These are phyloP conservation scores for Stephanodiscus triporus DNA, from an alignment of 108 stramenopile species.

Conservation along the genomic window DNA sequence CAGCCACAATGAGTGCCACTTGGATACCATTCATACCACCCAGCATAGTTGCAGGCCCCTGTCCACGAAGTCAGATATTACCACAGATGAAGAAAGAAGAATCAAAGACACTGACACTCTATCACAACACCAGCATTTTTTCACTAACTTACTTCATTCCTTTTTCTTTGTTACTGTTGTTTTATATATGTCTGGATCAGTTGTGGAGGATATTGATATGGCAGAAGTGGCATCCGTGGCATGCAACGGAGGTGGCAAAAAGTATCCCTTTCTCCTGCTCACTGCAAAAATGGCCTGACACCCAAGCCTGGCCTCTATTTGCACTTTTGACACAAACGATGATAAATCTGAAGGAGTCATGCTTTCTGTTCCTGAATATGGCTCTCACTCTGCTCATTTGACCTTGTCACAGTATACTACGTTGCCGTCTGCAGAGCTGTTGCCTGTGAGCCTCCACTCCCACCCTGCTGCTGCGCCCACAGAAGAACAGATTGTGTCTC, in stretches of 20 bases:
- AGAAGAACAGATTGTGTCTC: no score
- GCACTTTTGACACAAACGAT: slow-evolving; percentile 18
- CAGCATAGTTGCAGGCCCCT: neutral
- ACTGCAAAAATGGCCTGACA: slow-evolving; percentile 17
- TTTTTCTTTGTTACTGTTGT: neutral
- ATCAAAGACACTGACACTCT: neutral
- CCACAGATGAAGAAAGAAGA: neutral
- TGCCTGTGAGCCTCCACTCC: no score
- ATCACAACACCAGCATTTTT: no score
- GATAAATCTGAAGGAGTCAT: slow-evolving; percentile 6
- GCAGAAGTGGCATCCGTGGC: slow-evolving; percentile 16
- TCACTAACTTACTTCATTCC: neutral
- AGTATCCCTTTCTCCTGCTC: neutral
- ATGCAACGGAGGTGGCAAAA: neutral
- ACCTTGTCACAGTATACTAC: no score
- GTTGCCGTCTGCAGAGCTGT: no score
- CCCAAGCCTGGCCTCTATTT: slow-evolving; percentile 13
- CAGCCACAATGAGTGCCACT: slow-evolving; percentile 17
- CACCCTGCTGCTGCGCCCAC: no score
- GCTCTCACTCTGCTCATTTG: no score
- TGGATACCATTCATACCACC: slow-evolving; percentile 11
- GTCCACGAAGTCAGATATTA: slow-evolving; percentile 2
- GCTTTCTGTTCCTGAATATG: no score
- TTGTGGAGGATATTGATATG: slow-evolving; percentile 14
- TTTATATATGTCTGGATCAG: neutral